A percentile compares a stretch with the other conserved stretches of the same genome.
Conservation (phyloP, 306 rosid species). For the Prunus fruticosa region DNA sequence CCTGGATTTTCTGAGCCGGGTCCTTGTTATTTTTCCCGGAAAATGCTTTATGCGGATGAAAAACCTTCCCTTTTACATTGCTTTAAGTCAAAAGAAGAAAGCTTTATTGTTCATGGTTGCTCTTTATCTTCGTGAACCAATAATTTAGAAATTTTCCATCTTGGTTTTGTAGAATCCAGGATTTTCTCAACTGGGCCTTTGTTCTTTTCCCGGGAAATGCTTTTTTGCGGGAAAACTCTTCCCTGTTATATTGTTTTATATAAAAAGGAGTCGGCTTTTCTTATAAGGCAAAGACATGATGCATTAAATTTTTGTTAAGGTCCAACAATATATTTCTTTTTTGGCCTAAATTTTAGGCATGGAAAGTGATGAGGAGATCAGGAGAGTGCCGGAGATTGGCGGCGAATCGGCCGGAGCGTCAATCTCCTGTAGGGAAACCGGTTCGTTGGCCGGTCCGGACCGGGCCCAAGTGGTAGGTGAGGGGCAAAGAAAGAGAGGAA, state of each 20-base stretch:
- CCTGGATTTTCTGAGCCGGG: background rate
- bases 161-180: constrained; percentile 2
- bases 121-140: background rate
- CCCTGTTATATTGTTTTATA: background rate
- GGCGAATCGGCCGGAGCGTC: constrained; percentile 86
- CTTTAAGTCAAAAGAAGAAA: background rate
- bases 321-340: background rate
- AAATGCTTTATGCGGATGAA: background rate
- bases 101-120: background rate
- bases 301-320: background rate
- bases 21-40: background rate
- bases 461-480: constrained; percentile 65
- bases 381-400: constrained; percentile 94
- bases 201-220: background rate
- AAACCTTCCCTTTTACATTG: constrained; percentile 12
- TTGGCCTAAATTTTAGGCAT: constrained; percentile 37
- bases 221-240: background rate
- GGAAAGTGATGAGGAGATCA: constrained; percentile 96
- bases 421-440: constrained; percentile 53
- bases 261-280: background rate
- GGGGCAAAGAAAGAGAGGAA: constrained; percentile 79
- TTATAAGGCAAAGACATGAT: background rate
- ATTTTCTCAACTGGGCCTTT: background rate
- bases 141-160: background rate
- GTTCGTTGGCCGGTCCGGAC: constrained; percentile 63